phyloP scores from a whole-genome alignment of 306 rosid species.

The Coriaria nepalensis region DNA sequence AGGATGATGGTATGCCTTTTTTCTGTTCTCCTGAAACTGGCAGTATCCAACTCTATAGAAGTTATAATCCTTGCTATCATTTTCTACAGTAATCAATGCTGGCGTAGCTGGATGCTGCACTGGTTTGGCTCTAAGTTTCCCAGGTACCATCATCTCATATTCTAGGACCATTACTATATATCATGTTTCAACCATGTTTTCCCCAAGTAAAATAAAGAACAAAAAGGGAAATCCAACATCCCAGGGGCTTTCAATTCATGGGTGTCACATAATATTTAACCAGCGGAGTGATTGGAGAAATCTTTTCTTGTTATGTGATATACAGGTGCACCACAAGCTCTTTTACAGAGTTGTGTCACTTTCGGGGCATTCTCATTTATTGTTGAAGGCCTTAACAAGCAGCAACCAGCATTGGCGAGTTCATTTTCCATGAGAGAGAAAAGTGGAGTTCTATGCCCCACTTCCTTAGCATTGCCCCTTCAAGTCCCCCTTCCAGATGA shows the following conservation, averaged over 20 bases:
- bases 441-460: constrained; percentile 13
- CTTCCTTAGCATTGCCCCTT: constrained; percentile 42
- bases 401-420: constrained; percentile 86
- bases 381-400: constrained; percentile 81
- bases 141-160: constrained; percentile 34
- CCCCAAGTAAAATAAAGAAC: too few relatives aligned
- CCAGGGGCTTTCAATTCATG: background rate
- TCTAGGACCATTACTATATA: too few relatives aligned
- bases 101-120: constrained; percentile 99
- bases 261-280: background rate
- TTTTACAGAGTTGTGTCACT: constrained; percentile 80
- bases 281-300: too few relatives aligned
- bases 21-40: constrained; percentile 7
- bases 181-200: background rate
- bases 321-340: constrained; percentile 93
- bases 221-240: background rate
- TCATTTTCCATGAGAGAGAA: constrained; percentile 33
- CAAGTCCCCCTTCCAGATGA: constrained; percentile 71
- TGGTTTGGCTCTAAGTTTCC: constrained; percentile 92
- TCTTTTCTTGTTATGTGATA: background rate
- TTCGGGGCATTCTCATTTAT: constrained; percentile 92
- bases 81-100: constrained; percentile 67
- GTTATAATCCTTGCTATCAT: background rate
- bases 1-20: constrained; percentile 61
- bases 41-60: background rate